These are phyloP conservation scores for Solanum dulcamara DNA, from an alignment of 257 asterid genomes.

Conservation along the genomic window DNA sequence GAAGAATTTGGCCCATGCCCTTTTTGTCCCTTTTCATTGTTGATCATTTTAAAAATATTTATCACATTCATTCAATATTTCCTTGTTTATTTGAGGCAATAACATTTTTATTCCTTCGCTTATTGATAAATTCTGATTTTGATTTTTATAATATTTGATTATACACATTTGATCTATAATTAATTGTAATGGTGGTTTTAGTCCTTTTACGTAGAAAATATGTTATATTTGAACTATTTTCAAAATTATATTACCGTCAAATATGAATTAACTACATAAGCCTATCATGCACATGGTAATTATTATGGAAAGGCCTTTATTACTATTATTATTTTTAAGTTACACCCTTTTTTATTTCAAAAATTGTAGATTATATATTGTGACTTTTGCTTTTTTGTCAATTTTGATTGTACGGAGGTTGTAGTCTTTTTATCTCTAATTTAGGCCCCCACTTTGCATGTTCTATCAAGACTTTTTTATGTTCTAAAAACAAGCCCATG, in stretches of 20 bases:
- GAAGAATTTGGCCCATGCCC: slow-evolving; percentile 9
- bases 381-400: not conserved
- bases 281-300: not conserved
- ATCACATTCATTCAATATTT: not conserved
- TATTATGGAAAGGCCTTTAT: too few relatives aligned
- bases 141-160: not conserved
- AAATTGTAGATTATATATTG: not conserved
- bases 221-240: not conserved
- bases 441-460: not conserved
- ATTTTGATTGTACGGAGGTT: not conserved
- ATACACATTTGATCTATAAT: not conserved
- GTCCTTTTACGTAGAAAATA: not conserved
- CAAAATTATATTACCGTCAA: not conserved
- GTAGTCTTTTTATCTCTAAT: not conserved
- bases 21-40: slow-evolving; percentile 22
- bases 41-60: not conserved
- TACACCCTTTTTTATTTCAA: not conserved
- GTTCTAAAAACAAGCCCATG: not conserved
- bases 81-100: not conserved
- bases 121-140: not conserved
- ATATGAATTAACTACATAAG: not conserved
- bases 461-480: not conserved
- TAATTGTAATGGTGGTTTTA: not conserved
- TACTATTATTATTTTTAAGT: not conserved
- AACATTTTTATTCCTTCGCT: not conserved